Evolutionary conservation across 1,284 basidiomycete species (phyloP).

Genomic region (Farysia itapuensis): DNA sequence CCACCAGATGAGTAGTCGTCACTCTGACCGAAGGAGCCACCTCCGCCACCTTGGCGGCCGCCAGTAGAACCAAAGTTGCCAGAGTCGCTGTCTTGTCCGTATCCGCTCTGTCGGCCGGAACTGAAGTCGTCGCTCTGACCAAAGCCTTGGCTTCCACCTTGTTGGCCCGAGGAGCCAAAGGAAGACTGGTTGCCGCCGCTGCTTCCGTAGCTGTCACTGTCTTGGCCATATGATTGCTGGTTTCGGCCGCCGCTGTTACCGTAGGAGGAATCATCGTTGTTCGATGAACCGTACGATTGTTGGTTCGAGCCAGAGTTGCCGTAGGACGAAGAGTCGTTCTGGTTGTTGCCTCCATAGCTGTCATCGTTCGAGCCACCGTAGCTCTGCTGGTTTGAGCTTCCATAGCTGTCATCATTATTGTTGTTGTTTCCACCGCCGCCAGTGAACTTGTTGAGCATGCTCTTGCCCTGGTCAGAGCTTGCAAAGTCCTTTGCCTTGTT

Average conservation of each 20-base stretch:
- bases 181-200: constrained; percentile 1
- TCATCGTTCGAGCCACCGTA: constrained; percentile 5
- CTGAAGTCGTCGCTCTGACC: not conserved
- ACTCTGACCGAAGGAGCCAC: constrained; percentile 10
- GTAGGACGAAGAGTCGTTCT: constrained; percentile 6
- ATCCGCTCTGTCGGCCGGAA: not conserved
- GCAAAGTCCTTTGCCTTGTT: constrained; percentile 53
- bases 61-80: constrained; percentile 9
- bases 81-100: constrained; percentile 12
- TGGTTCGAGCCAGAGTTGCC: constrained; percentile 4
- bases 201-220: not conserved
- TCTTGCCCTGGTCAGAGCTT: constrained; percentile 33
- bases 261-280: constrained; percentile 6
- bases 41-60: constrained; percentile 5
- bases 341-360: constrained; percentile 6
- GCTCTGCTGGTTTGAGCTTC: constrained; percentile 4
- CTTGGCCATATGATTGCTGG: not conserved
- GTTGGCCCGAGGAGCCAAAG: constrained; percentile 4
- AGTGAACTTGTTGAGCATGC: constrained; percentile 28
- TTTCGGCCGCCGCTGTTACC: constrained; percentile 2
- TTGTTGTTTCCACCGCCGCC: constrained; percentile 32
- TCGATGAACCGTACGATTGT: constrained; percentile 6
- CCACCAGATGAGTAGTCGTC: constrained; percentile 6
- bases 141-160: not conserved
- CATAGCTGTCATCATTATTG: constrained; percentile 11